A percentile compares a stretch with the other conserved stretches of the same genome.
These are phyloP conservation scores for Boletus sp. DNA, from an alignment of 1,284 basidiomycete species.

Conservation along the genomic window DNA sequence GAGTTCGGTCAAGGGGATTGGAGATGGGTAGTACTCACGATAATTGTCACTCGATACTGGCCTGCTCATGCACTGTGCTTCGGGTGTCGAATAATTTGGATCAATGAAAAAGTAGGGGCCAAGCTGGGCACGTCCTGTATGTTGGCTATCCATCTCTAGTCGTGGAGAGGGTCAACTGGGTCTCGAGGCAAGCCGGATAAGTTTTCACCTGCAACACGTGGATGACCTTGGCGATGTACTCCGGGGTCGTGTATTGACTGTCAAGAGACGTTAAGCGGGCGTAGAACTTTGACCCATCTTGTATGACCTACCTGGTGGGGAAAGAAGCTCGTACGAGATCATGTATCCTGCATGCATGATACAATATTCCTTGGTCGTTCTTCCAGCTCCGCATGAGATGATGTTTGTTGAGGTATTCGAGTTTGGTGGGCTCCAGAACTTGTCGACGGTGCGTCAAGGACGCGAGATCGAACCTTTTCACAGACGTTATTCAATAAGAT, in stretches of 20 bases:
- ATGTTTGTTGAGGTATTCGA: slow-evolving; percentile 77
- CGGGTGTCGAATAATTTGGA: slow-evolving; percentile 55
- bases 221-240: slow-evolving; percentile 61
- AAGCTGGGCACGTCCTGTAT: slow-evolving; percentile 65
- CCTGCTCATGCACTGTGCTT: slow-evolving; percentile 57
- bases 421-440: slow-evolving; percentile 67
- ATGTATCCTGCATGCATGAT: slow-evolving; percentile 50
- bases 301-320: slow-evolving; percentile 36
- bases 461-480: slow-evolving; percentile 67
- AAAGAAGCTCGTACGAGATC: slow-evolving; percentile 44
- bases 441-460: slow-evolving; percentile 74
- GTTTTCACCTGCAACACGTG: slow-evolving; percentile 50
- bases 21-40: slow-evolving; percentile 36
- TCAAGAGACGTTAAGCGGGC: neutral
- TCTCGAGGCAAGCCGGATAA: neutral
- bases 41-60: slow-evolving; percentile 42
- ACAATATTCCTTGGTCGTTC: slow-evolving; percentile 43
- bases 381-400: slow-evolving; percentile 58
- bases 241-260: slow-evolving; percentile 50
- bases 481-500: neutral
- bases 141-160: slow-evolving; percentile 67
- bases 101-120: slow-evolving; percentile 77
- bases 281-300: too few species aligned
- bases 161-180: neutral
- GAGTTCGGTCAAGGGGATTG: neutral